These are phyloP conservation scores for Aphanomyces stellatus DNA, from an alignment of 352 stramenopile genomes.

Conservation along the genomic window DNA sequence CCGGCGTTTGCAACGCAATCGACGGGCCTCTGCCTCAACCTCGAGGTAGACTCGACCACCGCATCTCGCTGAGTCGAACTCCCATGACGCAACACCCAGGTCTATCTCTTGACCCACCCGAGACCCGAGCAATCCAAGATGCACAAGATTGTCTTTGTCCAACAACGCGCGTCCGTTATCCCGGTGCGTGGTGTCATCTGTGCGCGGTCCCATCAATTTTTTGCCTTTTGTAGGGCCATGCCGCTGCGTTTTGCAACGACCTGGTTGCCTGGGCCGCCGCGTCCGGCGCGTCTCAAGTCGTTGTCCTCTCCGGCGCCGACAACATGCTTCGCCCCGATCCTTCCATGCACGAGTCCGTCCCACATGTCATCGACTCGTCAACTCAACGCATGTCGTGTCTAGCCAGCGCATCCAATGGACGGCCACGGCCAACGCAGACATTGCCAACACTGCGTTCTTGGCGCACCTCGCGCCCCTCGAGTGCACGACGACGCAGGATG, in stretches of 20 bases:
- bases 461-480: conserved; percentile 32
- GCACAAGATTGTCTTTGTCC: conserved; percentile 60
- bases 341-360: conserved; percentile 51
- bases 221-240: conserved; percentile 34
- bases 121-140: neutral
- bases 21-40: conserved; percentile 55
- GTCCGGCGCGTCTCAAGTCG: conserved; percentile 38
- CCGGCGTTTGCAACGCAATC: conserved; percentile 42
- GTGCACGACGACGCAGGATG: conserved; percentile 11
- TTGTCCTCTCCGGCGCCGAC: conserved; percentile 54
- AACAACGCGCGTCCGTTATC: conserved; percentile 55
- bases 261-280: conserved; percentile 43
- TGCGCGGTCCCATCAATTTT: neutral
- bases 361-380: neutral
- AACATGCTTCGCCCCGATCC: conserved; percentile 74
- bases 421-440: neutral
- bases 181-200: conserved; percentile 23
- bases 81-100: neutral
- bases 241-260: conserved; percentile 38
- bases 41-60: conserved; percentile 44
- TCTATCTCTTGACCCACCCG: conserved; percentile 4
- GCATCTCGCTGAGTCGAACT: neutral
- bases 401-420: conserved; percentile 16
- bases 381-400: neutral
- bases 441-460: conserved; percentile 32